Evolutionary conservation across 768 basidiomycete genomes (phyloP).

Genomic region (Trametes maxima): DNA sequence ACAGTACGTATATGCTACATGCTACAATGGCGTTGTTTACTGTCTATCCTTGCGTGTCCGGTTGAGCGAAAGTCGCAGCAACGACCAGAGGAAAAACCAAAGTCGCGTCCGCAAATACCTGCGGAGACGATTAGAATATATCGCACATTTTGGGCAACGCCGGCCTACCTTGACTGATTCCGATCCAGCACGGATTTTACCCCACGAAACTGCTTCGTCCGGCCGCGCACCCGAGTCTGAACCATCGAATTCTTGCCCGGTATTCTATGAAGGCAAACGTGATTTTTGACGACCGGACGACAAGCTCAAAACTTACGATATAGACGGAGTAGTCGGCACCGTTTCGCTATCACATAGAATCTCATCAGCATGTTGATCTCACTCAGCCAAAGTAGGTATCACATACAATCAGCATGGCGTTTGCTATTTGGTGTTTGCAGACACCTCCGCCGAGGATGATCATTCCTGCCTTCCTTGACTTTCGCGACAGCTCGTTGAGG

Average conservation of each 20-base stretch:
- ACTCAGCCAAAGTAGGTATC: neutral
- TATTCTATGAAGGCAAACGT: slow-evolving; percentile 60
- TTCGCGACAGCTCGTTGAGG: slow-evolving; percentile 87
- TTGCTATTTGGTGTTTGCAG: slow-evolving; percentile 99
- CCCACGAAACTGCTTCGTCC: slow-evolving; percentile 98
- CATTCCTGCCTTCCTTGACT: slow-evolving; percentile 94
- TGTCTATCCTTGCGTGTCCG: neutral
- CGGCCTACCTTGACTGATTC: slow-evolving; percentile 77
- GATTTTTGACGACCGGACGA: neutral
- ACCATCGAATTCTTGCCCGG: slow-evolving; percentile 98
- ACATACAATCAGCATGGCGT: slow-evolving; percentile 96
- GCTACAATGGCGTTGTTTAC: neutral
- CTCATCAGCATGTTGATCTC: slow-evolving; percentile 13
- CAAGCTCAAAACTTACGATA: slow-evolving; percentile 57
- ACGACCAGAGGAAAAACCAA: slow-evolving; percentile 94
- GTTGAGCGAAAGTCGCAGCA: slow-evolving; percentile 83
- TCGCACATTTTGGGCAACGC: neutral
- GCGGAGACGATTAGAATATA: neutral
- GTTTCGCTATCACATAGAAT: slow-evolving; percentile 67
- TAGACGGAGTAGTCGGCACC: slow-evolving; percentile 98
- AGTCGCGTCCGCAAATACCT: slow-evolving; percentile 95
- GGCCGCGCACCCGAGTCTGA: slow-evolving; percentile 97
- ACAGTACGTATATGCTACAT: neutral
- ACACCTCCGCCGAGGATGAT: slow-evolving; percentile 97
- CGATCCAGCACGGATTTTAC: slow-evolving; percentile 88